phyloP scores from a whole-genome alignment of 2,329 filamentous ascomycete species.

The Stagonosporopsis vannaccii region DNA sequence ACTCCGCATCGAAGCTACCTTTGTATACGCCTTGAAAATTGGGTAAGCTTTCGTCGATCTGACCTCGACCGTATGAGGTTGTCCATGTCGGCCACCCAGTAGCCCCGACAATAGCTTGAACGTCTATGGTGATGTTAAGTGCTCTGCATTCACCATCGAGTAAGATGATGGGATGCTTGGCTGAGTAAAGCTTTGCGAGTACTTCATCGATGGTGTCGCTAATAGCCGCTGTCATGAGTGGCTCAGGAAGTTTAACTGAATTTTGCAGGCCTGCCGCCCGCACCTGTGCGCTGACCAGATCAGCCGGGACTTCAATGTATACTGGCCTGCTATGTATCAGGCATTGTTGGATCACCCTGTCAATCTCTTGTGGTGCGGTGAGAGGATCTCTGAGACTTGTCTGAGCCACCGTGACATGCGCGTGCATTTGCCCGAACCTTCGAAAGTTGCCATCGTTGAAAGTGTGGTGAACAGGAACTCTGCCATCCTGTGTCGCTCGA shows the following conservation, averaged over 20 bases:
- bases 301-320: conserved; percentile 64
- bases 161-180: conserved; percentile 59
- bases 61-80: conserved; percentile 58
- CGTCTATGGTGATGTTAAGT: conserved; percentile 52
- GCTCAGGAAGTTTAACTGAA: conserved; percentile 7
- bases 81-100: conserved; percentile 59
- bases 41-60: conserved; percentile 57
- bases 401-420: conserved; percentile 60
- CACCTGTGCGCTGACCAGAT: conserved; percentile 56
- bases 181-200: conserved; percentile 53
- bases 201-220: conserved; percentile 46
- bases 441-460: conserved; percentile 67
- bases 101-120: conserved; percentile 53
- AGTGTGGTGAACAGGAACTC: conserved; percentile 68
- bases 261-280: conserved; percentile 40
- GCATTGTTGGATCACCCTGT: conserved; percentile 59
- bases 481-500: conserved; percentile 53
- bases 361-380: conserved; percentile 59
- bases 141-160: conserved; percentile 60
- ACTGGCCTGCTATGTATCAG: conserved; percentile 63
- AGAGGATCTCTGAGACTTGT: conserved; percentile 56
- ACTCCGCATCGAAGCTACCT: conserved; percentile 51
- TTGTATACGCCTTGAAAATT: conserved; percentile 61
- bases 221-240: conserved; percentile 27
- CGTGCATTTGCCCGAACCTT: conserved; percentile 59